Evolutionary conservation across 2,329 filamentous ascomycete genomes (phyloP).

Genomic region (Didymella segeticola): DNA sequence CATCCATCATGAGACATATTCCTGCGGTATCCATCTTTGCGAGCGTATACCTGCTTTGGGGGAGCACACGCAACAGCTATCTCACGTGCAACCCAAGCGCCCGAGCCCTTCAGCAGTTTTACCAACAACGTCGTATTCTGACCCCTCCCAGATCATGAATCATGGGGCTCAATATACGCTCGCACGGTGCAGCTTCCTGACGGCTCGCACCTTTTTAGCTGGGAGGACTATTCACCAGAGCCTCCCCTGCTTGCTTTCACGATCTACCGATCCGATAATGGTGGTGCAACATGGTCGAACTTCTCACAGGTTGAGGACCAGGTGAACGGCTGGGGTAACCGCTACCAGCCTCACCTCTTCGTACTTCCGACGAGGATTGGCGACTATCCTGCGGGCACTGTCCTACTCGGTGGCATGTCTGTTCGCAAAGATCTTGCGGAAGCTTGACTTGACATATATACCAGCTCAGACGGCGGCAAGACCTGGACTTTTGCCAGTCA

Average conservation of each 20-base stretch:
- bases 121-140: no score
- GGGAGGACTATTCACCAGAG: slow-evolving; percentile 19
- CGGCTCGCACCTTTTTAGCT: not conserved
- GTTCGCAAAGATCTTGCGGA: slow-evolving; percentile 57
- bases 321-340: slow-evolving; percentile 66
- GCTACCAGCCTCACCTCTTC: slow-evolving; percentile 51
- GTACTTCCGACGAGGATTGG: not conserved
- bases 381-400: not conserved
- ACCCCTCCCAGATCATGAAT: not conserved
- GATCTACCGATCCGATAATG: slow-evolving; percentile 51
- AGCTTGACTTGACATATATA: slow-evolving; percentile 8
- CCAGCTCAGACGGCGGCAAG: slow-evolving; percentile 2
- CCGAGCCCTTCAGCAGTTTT: no score
- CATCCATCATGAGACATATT: no score
- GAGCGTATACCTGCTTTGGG: no score
- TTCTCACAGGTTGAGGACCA: slow-evolving; percentile 68
- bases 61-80: no score
- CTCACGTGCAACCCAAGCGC: no score
- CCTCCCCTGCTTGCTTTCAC: slow-evolving; percentile 41
- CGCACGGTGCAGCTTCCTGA: not conserved
- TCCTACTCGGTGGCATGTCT: slow-evolving; percentile 52
- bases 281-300: slow-evolving; percentile 61
- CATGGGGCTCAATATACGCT: not conserved
- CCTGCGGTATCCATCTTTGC: no score
- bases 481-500: slow-evolving; percentile 7